Base-by-base conservation (phyloP, 2,329 filamentous ascomycete species). In the Trichoderma hamatum region DNA sequence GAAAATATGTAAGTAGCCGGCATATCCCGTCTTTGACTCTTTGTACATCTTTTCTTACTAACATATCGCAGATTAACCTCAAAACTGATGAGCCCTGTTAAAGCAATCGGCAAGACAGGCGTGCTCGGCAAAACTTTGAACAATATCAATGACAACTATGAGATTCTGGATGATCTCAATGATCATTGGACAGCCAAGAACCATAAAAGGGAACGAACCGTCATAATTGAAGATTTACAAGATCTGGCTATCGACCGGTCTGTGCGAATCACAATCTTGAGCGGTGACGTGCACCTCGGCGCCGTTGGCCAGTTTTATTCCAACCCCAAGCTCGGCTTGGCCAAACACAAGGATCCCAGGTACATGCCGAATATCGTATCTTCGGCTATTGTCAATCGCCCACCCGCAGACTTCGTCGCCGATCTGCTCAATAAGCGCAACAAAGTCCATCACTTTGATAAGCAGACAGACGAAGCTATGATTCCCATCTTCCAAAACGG, bases 111-210 rank as follows among this genome's bases (percentile, higher is more conserved):
- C 49, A 91, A 93, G 75, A 87, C 91, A 43, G 94, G 95, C 1
- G 80, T 96, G 73, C 85, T 98, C 63, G 92, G 93, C 3, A 87
- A 87, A 70, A 88, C 96, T 54, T 84, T 97, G 49, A 97, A 97
- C 81, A 92, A 92, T 73, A 94, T 97, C 74, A 94, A 97, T 75
- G 94, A 93, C 26, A 93, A 93, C 21, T 92, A 96, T 6, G 96
- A 98, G 79, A 92, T 98, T 16, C 83, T 97, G 32, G 94, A 97
- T 76, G 94, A 97, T 74, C 82, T 97, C 11, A 95, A 97, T 77
- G 96, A 98, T 78, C 95, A 99, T 77, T 99, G 96, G 96, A 97
- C 95, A 0, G 93, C 95, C 46, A 97, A 93, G 77, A 92, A 94
- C 76, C 94, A 98, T 82, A 99, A 98, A 78, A 85, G 89, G 30